Base-by-base conservation (phyloP, 371 early-diverging fungal species). In the Mucor irregularis region DNA sequence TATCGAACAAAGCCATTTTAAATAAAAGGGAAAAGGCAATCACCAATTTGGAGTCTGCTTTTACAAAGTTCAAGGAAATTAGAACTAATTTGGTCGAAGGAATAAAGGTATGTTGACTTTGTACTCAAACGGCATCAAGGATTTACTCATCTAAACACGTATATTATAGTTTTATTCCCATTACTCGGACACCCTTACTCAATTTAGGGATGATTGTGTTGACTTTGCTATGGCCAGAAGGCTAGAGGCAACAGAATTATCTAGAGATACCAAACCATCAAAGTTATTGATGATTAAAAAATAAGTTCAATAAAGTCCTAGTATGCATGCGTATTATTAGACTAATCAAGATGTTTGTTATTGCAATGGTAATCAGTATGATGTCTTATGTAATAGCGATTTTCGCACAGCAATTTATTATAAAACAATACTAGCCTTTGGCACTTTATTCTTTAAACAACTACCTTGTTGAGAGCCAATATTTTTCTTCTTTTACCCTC, bases 221-320 rank as follows among this genome's bases (percentile, higher is more conserved):
- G 91, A 91, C 55, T 91, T 82, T 71, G 80, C 80, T 8, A 58
- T 88, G 48, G 84, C 92, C 1, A 67, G 93, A 46, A 76, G 83
- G 49, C 62, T 91, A 56, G 90, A 92, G 47, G 83, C 88, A 7
- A 62, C 80, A 37, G 88, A 89, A 19, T 45, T 80, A 34, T 39
- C 73, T 57, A 71, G 71, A 75, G 69, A 68, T 46, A 42, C 35
- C n/a, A 45, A 33, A 13, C 61, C 61, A 11, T 31, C 26, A 13
- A 51, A 43, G 24, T 11, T 56, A 14, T 40, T 52, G 29, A 21
- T 55, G 10, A 33, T 48, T 17, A 54, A 61, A 26, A 60, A 60
- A 42, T 47, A 49, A 53, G 31, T 9, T n/a, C n/a, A n/a, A 39
- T 11, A n/a, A n/a, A n/a, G n/a, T n/a, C n/a, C n/a, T n/a, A n/a